These are phyloP conservation scores for Chalciporus pseudorubinellus DNA, from an alignment of 768 basidiomycete genomes.

Conservation along the genomic window DNA sequence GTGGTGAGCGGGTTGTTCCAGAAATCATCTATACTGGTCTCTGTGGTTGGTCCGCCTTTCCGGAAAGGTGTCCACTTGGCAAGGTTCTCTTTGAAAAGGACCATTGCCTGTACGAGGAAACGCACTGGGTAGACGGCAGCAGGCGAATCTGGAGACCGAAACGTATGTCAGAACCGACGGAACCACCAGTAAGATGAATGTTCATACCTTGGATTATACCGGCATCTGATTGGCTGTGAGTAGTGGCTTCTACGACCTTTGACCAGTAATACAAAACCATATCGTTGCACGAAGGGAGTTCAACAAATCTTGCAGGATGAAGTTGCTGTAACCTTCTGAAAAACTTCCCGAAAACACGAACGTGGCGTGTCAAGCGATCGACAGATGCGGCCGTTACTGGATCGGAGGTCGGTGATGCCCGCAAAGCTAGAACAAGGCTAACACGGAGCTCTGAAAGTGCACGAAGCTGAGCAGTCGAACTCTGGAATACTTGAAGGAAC, in stretches of 20 bases:
- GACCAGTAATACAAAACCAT: slow-evolving; percentile 81
- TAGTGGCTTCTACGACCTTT: slow-evolving; percentile 70
- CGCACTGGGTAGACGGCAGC: slow-evolving; percentile 71
- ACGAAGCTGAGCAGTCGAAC: slow-evolving; percentile 55
- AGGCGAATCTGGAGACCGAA: slow-evolving; percentile 48
- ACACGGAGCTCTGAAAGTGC: slow-evolving; percentile 57
- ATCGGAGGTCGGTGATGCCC: slow-evolving; percentile 31
- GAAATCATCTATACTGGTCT: slow-evolving; percentile 45
- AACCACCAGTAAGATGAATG: background rate
- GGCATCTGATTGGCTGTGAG: slow-evolving; percentile 44
- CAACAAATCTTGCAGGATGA: slow-evolving; percentile 54
- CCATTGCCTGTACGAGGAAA: slow-evolving; percentile 81
- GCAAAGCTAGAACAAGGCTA: slow-evolving; percentile 45
- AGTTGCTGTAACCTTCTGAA: slow-evolving; percentile 75
- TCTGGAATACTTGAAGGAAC: slow-evolving; percentile 62
- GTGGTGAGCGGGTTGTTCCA: slow-evolving; percentile 1
- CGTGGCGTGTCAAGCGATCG: slow-evolving; percentile 62
- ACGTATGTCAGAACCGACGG: background rate
- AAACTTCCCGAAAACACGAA: slow-evolving; percentile 74
- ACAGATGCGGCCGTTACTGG: slow-evolving; percentile 46
- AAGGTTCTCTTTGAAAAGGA: slow-evolving; percentile 80
- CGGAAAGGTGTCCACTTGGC: slow-evolving; percentile 71
- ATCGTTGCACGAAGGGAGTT: slow-evolving; percentile 60
- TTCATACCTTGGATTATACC: slow-evolving; percentile 56
- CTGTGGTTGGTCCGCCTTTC: slow-evolving; percentile 58